Evolutionary conservation across 2,329 filamentous ascomycete genomes (phyloP), one percentile per base, ranked within the genome.

Genomic region (Chrysoporthe austroafricana): DNA sequence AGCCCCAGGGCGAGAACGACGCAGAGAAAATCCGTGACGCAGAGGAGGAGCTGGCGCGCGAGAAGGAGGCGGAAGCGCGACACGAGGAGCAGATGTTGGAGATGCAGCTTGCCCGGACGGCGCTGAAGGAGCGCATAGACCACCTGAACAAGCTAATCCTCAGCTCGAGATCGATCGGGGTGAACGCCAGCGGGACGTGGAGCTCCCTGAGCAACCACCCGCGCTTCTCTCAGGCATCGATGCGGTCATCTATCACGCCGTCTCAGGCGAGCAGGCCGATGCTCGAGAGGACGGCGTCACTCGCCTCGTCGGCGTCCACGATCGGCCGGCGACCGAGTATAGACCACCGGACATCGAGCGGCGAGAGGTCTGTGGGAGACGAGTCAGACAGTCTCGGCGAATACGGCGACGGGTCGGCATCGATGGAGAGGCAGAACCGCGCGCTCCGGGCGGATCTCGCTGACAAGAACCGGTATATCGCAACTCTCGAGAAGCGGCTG

Each of bases 71-170:
- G 8, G 90, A 94, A 72, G 88, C 93, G 72, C 89, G 94, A 50
- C 96, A 97, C 73, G 94, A 97, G 76, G 96, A 98, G 81, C 96
- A 99, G 78, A 95, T 99, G 86, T 85, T 99, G 65, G 96, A 99
- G 79, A 98, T 99, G 92, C 96, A 99, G 77, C 86, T 99, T 59
- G 96, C 96, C 43, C 89, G 96, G 54, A 99, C 96, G 0, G 96
- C 96, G 0, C 82, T 99, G 65, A 99, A 98, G 78, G 96, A 99
- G 82, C 90, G 96, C 42, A 99, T 99, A 73, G 94, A 97, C 77
- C 96, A 99, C 78, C 84, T 99, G 59, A 99, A 98, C 79, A 90
- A 95, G 60, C 84, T 99, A 62, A 98, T 99, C 71, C 82, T 99
- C 69, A 97, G 93, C 77, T 98, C 95, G 18, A 97, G 97, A 77